A percentile compares a stretch with the other conserved stretches of the same genome.
phyloP scores from a whole-genome alignment of 2,329 filamentous ascomycete species.

The Knoxdaviesia capensis region DNA sequence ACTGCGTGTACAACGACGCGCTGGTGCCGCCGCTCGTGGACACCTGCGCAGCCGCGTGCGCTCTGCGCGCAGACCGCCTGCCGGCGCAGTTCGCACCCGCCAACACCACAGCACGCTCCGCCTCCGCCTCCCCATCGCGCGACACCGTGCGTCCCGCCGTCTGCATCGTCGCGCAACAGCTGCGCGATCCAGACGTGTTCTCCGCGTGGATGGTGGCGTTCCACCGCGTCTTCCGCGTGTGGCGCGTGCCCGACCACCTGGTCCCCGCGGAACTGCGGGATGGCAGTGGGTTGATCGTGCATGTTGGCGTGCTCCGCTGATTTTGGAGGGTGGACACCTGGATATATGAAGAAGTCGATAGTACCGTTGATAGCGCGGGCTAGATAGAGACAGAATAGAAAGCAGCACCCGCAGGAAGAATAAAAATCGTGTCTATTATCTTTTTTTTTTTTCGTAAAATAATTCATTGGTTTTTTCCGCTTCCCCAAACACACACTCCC shows the following conservation, averaged over 20 bases:
- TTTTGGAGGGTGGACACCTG: no score
- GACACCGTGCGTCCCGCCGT: constrained; percentile 30
- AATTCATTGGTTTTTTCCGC: no score
- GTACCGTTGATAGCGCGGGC: no score
- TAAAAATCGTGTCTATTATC: background rate
- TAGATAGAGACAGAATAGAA: background rate
- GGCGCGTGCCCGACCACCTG: constrained; percentile 49
- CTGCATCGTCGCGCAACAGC: constrained; percentile 73
- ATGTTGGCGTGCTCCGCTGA: constrained; percentile 53
- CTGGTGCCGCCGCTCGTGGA: constrained; percentile 67
- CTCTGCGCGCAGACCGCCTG: constrained; percentile 21
- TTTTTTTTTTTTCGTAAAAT: background rate
- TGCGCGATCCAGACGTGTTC: constrained; percentile 70
- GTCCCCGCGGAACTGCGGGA: constrained; percentile 38
- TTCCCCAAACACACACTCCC: no score
- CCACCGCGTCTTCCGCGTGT: constrained; percentile 44
- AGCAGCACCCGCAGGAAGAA: background rate
- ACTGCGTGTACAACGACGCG: constrained; percentile 89
- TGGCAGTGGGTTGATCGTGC: constrained; percentile 60
- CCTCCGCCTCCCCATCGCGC: background rate
- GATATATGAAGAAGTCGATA: background rate
- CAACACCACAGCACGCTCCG: no score
- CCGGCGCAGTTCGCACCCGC: background rate
- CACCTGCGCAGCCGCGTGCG: constrained; percentile 58
- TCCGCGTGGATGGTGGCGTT: constrained; percentile 61